Base-by-base conservation (phyloP, 1,284 basidiomycete genomes). In the Vanrija humicola region DNA sequence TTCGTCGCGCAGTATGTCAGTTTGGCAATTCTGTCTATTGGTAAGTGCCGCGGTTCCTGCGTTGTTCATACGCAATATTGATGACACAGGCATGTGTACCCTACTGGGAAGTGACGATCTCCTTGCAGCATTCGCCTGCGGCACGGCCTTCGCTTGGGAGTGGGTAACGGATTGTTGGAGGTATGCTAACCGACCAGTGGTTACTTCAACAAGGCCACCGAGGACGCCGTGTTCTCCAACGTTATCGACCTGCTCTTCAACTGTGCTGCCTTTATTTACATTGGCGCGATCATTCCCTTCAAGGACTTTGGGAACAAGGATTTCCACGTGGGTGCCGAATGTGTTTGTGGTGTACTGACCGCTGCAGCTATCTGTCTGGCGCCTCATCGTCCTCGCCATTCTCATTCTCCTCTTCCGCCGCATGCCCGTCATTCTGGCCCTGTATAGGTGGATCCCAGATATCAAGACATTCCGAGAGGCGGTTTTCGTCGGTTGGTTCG, bases 101-200 rank as follows among this genome's bases (percentile, higher is more conserved):
- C 80, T 96, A 15, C 81, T 95, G 23, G 93, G 93, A n/a, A 88
- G 89, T 18, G 93, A 97, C 77, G 93, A 97, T 76, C 83, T 97
- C 14, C 81, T 97, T 9, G 89, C 94, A 12, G 89, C 95, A 0
- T 99, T 98, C 73, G 87, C 88, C 1, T 98, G 94, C 68, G 96
- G 96, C 21, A 87, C 89, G 4, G 92, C 93, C 1, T 99, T 98
- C 70, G 96, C 94, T 0, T 98, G 95, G 95, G 95, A 98, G 65
- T 78, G 68, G 62, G 72, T 72, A 9, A 16, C 15, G 12, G 9
- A 15, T 2, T 3, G 34, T 34, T 12, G 10, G 28, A 28, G 9
- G 9, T 34, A 12, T 34, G 12, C 34, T 34, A 12, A 34, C 34
- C 1, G 3, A 14, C 70, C 34, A 34, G 67, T 66, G 90, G 94